Percentiles rank a stretch among this genome's conserved stretches.
These are phyloP conservation scores for Trichoderma sp. DNA, from an alignment of 2,329 filamentous ascomycete species.

Conservation along the genomic window DNA sequence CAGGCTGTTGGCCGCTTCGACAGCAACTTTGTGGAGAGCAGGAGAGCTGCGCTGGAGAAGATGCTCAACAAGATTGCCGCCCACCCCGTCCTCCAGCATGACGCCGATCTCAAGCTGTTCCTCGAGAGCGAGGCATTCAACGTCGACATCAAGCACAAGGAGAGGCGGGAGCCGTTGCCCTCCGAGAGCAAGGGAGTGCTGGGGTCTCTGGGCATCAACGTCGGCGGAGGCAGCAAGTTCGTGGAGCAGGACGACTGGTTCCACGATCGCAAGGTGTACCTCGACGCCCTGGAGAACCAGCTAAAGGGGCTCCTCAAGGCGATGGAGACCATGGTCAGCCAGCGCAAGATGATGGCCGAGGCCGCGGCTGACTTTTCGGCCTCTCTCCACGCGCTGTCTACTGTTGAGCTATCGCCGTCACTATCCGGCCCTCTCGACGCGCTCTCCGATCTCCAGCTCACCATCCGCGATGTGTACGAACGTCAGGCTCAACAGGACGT, in stretches of 20 bases:
- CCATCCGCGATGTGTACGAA: slow-evolving; percentile 93
- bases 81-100: slow-evolving; percentile 88
- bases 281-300: slow-evolving; percentile 91
- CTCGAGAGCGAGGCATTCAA: slow-evolving; percentile 96
- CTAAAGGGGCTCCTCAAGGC: slow-evolving; percentile 88
- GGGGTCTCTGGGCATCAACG: slow-evolving; percentile 76
- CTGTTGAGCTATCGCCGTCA: slow-evolving; percentile 86
- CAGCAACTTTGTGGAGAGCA: slow-evolving; percentile 91
- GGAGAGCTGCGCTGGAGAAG: slow-evolving; percentile 87
- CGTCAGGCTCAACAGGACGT: slow-evolving; percentile 97
- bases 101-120: slow-evolving; percentile 92
- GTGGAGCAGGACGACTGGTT: slow-evolving; percentile 99
- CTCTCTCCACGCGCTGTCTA: slow-evolving; percentile 87
- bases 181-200: slow-evolving; percentile 93
- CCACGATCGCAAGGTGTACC: slow-evolving; percentile 91
- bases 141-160: slow-evolving; percentile 96
- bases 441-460: slow-evolving; percentile 88
- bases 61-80: slow-evolving; percentile 96
- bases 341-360: slow-evolving; percentile 91
- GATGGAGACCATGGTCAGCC: slow-evolving; percentile 87
- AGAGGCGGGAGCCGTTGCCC: slow-evolving; percentile 82
- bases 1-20: slow-evolving; percentile 96
- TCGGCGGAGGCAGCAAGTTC: slow-evolving; percentile 82
- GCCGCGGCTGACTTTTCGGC: slow-evolving; percentile 91
- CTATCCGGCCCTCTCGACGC: slow-evolving; percentile 88